phyloP scores from a whole-genome alignment of 2,329 filamentous ascomycete species.

The Fusarium stilboides region DNA sequence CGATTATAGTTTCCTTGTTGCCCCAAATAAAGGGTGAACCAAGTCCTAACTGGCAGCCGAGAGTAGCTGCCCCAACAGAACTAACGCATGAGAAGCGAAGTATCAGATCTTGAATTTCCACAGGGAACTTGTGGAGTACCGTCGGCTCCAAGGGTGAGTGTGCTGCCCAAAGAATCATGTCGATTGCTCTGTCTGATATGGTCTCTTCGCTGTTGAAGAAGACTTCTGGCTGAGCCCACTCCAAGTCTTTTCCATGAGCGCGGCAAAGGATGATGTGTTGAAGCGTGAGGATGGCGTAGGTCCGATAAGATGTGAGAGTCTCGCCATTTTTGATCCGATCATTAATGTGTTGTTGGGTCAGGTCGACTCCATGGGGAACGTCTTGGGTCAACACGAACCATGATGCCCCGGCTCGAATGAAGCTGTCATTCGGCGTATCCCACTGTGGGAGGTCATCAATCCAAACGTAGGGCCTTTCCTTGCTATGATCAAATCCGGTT shows the following conservation, averaged over 20 bases:
- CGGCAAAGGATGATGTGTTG: constrained; percentile 10
- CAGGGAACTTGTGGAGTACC: neutral
- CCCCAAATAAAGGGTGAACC: constrained; percentile 1
- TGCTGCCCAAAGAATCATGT: constrained; percentile 11
- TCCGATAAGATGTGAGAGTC: neutral
- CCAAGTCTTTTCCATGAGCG: neutral
- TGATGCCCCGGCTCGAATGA: neutral
- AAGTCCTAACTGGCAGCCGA: constrained; percentile 6
- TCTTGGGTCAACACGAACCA: constrained; percentile 5
- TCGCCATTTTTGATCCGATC: neutral
- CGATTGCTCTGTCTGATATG: constrained; percentile 1
- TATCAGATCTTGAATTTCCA: constrained; percentile 7
- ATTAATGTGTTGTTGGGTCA: constrained; percentile 2
- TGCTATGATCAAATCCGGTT: constrained; percentile 4
- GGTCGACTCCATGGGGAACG: neutral
- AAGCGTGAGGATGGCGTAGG: constrained; percentile 4
- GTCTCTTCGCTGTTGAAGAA: constrained; percentile 3
- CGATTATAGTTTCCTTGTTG: neutral
- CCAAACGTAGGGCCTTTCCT: neutral
- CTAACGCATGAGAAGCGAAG: constrained; percentile 1
- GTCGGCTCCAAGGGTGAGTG: neutral
- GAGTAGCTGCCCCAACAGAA: neutral
- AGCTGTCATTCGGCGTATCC: neutral
- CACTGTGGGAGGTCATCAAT: constrained; percentile 1
- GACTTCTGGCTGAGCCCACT: constrained; percentile 12